phyloP scores from a whole-genome alignment of 164 flowering plant species.

The Annona squamosa region DNA sequence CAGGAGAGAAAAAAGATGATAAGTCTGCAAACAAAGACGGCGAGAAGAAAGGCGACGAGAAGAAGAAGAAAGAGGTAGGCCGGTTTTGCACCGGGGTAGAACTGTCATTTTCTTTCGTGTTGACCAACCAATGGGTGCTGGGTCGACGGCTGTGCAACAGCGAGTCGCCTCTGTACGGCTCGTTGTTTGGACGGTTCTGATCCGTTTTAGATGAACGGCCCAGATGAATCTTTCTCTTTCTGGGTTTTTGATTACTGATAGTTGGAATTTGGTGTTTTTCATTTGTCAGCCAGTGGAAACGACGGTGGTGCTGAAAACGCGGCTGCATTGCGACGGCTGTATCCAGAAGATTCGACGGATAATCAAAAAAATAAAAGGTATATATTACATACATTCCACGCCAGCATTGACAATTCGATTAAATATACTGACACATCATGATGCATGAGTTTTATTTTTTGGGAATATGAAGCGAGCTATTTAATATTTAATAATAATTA shows the following conservation, averaged over 20 bases:
- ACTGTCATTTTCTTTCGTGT: background rate
- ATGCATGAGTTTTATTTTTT: too few relatives aligned
- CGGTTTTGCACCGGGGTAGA: background rate
- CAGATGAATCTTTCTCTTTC: background rate
- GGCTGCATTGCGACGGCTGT: slow-evolving; percentile 84
- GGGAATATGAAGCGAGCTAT: too few relatives aligned
- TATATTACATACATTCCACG: background rate
- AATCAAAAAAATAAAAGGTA: slow-evolving; percentile 59
- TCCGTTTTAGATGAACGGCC: background rate
- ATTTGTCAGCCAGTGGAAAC: slow-evolving; percentile 25
- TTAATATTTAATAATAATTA: too few relatives aligned
- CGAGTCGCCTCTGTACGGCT: background rate
- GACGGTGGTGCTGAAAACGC: slow-evolving; percentile 53
- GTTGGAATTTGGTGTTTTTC: background rate
- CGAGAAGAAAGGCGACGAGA: slow-evolving; percentile 17
- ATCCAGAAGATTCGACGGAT: slow-evolving; percentile 42
- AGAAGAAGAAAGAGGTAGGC: slow-evolving; percentile 22
- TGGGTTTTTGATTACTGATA: too few relatives aligned
- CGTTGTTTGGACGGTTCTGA: background rate
- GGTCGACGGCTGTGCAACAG: background rate
- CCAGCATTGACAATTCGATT: too few relatives aligned
- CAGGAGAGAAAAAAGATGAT: slow-evolving; percentile 27
- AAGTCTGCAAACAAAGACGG: slow-evolving; percentile 9
- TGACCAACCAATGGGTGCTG: background rate
- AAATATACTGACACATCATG: too few relatives aligned